Percentiles rank a stretch among this genome's conserved stretches.
These are phyloP conservation scores for Microcyclospora tardicrescens DNA, from an alignment of 2,329 filamentous ascomycete species.

Conservation along the genomic window DNA sequence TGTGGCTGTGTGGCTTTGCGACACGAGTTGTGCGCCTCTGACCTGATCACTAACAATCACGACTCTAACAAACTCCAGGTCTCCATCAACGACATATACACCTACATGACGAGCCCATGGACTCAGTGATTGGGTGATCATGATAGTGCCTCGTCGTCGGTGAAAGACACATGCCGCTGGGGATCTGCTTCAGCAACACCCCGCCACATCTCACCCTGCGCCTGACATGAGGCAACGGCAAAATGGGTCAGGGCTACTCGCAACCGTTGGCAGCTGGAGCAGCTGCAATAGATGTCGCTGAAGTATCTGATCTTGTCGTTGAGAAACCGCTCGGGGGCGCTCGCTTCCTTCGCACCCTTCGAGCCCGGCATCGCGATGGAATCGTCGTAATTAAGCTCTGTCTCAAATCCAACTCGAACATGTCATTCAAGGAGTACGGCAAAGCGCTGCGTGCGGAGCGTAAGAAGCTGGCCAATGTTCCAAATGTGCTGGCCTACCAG, in stretches of 20 bases:
- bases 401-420: slow-evolving; percentile 76
- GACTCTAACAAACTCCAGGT: too few species aligned
- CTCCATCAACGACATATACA: too few species aligned
- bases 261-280: slow-evolving; percentile 83
- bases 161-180: too few species aligned
- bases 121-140: too few species aligned
- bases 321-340: slow-evolving; percentile 85
- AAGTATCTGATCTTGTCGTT: slow-evolving; percentile 80
- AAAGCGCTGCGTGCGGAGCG: slow-evolving; percentile 73
- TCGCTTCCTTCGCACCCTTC: slow-evolving; percentile 92
- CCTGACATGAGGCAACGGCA: neutral
- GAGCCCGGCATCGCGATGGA: slow-evolving; percentile 79
- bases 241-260: slow-evolving; percentile 90
- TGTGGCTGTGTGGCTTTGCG: too few species aligned
- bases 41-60: too few species aligned
- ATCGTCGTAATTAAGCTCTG: slow-evolving; percentile 89
- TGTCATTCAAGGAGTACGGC: slow-evolving; percentile 69
- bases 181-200: neutral
- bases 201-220: neutral
- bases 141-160: too few species aligned
- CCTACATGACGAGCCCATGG: too few species aligned
- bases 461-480: slow-evolving; percentile 63
- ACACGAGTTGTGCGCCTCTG: too few species aligned
- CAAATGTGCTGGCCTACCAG: slow-evolving; percentile 84
- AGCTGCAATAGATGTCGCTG: slow-evolving; percentile 84